Base-by-base conservation (phyloP, 257 asterid genomes). In the Solanum gracilifrons region DNA sequence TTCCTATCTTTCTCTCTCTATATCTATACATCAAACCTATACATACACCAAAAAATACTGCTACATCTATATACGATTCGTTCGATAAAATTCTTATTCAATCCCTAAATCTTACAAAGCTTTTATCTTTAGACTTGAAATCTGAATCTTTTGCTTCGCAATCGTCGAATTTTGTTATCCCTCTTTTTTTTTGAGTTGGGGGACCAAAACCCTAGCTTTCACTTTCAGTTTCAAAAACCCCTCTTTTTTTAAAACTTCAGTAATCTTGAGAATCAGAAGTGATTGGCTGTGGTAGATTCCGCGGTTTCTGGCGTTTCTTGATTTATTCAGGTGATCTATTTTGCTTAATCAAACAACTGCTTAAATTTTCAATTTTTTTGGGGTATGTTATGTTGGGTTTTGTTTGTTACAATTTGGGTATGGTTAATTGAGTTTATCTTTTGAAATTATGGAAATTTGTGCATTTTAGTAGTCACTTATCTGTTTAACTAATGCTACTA, bases 41-140 rank as follows among this genome's bases (percentile, higher is more conserved):
- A 83, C 89, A 75, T 88, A 88, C 85, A 89, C 88, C 83, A 86
- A 87, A 80, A 27, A 41, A n/a, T 79, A 79, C 33, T 79, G 55
- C 25, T 41, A 72, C 88, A 89, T 93, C 91, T 91, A 88, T 84
- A 87, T 88, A 89, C 91, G 93, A 91, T 92, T 92, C 93, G 86
- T 46, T 85, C 87, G 23, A 37, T 36, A 37, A 76, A 79, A 80
- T 87, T 88, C 93, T 90, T 88, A 90, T 90, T 87, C 86, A 89
- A 93, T 88, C 91, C 93, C 91, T 86, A 89, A 33, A 88, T 76
- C 83, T 39, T 37, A 3, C 83, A 37, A 76, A 36, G 51, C 51
- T 21, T 74, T 36, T 36, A 74, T 74, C 51, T 74, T 21, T 74
- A 12, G 31, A 74, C 75, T 68, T 93, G 32, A 83, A 77, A 71